Conservation (phyloP, 2,329 filamentous ascomycete species). For the Fusarium torreyae region DNA sequence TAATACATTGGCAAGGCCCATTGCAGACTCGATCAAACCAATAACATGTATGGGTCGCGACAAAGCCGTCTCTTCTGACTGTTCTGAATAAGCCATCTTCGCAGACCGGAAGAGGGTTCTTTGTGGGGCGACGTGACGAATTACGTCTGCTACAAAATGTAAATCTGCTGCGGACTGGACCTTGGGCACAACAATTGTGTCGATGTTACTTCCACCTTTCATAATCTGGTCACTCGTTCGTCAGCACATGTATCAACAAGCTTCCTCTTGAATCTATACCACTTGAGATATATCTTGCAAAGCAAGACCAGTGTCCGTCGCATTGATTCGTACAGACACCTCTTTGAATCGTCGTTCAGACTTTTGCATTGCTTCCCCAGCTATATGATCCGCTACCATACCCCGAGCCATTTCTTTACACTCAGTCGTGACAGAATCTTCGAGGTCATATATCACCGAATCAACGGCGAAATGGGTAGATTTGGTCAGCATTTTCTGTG, state of each 20-base stretch:
- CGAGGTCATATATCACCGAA: constrained; percentile 23
- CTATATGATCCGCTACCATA: background rate
- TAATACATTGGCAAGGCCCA: background rate
- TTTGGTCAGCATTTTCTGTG: constrained; percentile 25
- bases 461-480: constrained; percentile 4
- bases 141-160: background rate
- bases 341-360: background rate
- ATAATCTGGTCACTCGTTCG: background rate
- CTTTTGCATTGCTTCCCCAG: background rate
- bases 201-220: background rate
- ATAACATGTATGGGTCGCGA: background rate
- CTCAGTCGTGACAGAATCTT: constrained; percentile 13
- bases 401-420: background rate
- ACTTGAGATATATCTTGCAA: background rate
- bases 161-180: constrained; percentile 2
- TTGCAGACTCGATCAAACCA: constrained; percentile 4
- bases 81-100: background rate
- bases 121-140: background rate
- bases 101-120: background rate
- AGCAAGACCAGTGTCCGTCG: background rate
- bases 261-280: background rate
- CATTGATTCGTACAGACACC: constrained; percentile 2
- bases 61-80: background rate
- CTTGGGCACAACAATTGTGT: constrained; percentile 5
- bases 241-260: background rate